Conservation (phyloP, 441 rosid species). For the Populus trichocarpa region DNA sequence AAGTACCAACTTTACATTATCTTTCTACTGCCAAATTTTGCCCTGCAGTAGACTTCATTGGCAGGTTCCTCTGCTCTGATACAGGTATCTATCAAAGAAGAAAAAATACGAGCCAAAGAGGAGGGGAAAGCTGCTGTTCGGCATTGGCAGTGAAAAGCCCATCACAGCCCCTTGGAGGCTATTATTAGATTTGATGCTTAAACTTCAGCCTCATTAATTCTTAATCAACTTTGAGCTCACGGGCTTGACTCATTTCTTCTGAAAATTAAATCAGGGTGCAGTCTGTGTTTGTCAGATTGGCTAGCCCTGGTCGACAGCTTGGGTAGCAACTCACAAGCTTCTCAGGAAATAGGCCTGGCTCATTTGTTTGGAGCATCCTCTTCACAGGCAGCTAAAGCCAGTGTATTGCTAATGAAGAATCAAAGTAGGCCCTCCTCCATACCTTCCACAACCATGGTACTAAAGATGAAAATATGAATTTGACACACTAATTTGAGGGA, state of each 20-base stretch:
- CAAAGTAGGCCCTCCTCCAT: background rate
- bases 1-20: too few species aligned
- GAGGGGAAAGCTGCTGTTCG: too few species aligned
- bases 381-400: background rate
- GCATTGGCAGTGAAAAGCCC: too few species aligned
- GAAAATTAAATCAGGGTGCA: background rate
- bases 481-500: background rate
- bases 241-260: background rate
- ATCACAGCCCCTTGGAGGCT: too few species aligned
- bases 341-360: background rate
- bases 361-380: background rate
- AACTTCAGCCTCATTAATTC: too few species aligned
- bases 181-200: too few species aligned
- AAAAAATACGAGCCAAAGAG: too few species aligned
- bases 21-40: too few species aligned
- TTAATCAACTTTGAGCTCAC: too few species aligned
- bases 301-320: background rate
- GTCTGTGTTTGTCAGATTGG: background rate
- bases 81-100: too few species aligned
- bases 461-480: background rate
- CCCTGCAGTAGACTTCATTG: too few species aligned
- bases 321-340: background rate
- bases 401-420: background rate
- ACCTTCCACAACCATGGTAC: background rate
- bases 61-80: too few species aligned